Evolutionary conservation across 2,329 filamentous ascomycete genomes (phyloP).

Genomic region (Diaporthe sp.): DNA sequence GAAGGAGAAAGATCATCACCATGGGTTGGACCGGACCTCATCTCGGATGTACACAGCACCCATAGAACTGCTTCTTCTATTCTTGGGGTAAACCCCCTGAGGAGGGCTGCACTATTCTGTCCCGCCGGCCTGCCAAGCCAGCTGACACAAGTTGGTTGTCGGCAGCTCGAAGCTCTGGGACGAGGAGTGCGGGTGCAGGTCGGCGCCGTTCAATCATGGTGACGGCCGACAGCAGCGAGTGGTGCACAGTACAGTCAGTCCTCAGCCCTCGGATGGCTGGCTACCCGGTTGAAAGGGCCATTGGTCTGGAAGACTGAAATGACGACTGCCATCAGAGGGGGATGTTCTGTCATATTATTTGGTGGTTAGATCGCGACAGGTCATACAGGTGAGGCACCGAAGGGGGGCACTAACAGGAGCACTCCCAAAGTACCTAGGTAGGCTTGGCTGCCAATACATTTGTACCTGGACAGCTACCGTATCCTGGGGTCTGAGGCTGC

Average conservation of each 20-base stretch:
- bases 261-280: background rate
- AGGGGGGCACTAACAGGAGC: background rate
- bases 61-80: slow-evolving; percentile 13
- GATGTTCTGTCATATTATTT: slow-evolving; percentile 12
- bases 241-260: background rate
- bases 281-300: background rate
- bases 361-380: background rate
- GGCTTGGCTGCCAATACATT: too few relatives aligned
- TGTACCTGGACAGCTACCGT: background rate
- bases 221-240: slow-evolving; percentile 3
- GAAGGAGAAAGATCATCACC: background rate
- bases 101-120: background rate
- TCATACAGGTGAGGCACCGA: background rate
- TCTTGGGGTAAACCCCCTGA: background rate
- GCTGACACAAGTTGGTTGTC: slow-evolving; percentile 11
- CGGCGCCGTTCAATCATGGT: slow-evolving; percentile 5
- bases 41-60: background rate
- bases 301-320: background rate
- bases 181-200: slow-evolving; percentile 1
- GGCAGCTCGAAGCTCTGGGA: slow-evolving; percentile 1
- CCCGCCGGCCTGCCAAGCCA: slow-evolving; percentile 1
- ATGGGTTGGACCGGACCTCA: slow-evolving; percentile 5
- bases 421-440: background rate
- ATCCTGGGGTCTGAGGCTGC: slow-evolving; percentile 2
- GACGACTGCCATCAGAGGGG: slow-evolving; percentile 1